Percentiles rank a stretch among this genome's conserved stretches.
Evolutionary conservation across 768 basidiomycete species (phyloP).

Genomic region (Naganishia randhawae): DNA sequence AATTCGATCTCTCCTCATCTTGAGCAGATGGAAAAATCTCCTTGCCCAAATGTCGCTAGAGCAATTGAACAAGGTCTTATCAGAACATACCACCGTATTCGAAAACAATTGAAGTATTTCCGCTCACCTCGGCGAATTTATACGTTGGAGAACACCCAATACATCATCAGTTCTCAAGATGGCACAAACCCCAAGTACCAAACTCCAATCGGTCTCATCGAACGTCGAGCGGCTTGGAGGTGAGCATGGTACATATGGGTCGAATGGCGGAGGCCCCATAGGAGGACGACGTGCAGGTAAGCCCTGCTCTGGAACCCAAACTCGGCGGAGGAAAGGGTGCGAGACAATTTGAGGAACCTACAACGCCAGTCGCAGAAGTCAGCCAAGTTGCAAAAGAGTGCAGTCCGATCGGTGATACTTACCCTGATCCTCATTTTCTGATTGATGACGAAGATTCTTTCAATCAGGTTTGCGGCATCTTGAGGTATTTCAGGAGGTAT

Average conservation of each 20-base stretch:
- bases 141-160: background rate
- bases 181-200: slow-evolving; percentile 12
- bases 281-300: slow-evolving; percentile 43
- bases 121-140: slow-evolving; percentile 9
- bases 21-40: slow-evolving; percentile 4
- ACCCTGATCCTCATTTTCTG: slow-evolving; percentile 76
- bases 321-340: slow-evolving; percentile 73
- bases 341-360: slow-evolving; percentile 80
- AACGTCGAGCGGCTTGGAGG: background rate
- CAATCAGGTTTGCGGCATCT: slow-evolving; percentile 74
- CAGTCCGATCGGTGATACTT: slow-evolving; percentile 38
- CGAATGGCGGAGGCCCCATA: slow-evolving; percentile 26
- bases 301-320: slow-evolving; percentile 44
- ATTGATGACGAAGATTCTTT: slow-evolving; percentile 83
- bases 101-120: no score
- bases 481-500: slow-evolving; percentile 72
- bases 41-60: slow-evolving; percentile 13
- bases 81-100: background rate
- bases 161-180: slow-evolving; percentile 13
- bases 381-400: background rate
- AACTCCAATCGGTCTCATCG: slow-evolving; percentile 33
- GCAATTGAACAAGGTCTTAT: background rate
- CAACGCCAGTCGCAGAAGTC: background rate
- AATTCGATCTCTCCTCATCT: background rate
- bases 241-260: slow-evolving; percentile 1